Evolutionary conservation across 768 basidiomycete species (phyloP).

Genomic region (Fistulinella prunicolor): DNA sequence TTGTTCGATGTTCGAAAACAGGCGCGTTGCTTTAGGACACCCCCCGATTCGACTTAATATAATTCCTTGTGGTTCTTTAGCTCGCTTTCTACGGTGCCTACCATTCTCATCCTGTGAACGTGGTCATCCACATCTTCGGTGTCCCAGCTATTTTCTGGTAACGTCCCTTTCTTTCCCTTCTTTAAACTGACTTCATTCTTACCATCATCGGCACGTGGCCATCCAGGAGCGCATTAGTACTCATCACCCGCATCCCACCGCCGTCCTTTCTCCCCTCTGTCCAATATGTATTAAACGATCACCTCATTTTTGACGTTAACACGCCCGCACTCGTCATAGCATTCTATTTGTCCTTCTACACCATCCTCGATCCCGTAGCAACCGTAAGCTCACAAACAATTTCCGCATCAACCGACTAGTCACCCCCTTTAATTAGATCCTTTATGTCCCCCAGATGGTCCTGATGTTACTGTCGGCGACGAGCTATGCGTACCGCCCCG

Average conservation of each 20-base stretch:
- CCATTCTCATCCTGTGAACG: slow-evolving; percentile 79
- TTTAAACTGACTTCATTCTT: slow-evolving; percentile 5
- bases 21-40: slow-evolving; percentile 35
- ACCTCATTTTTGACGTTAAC: slow-evolving; percentile 71
- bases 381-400: slow-evolving; percentile 56
- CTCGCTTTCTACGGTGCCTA: slow-evolving; percentile 93
- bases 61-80: slow-evolving; percentile 37
- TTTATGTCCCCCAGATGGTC: slow-evolving; percentile 75
- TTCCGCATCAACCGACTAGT: slow-evolving; percentile 4
- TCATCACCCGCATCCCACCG: slow-evolving; percentile 47
- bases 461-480: slow-evolving; percentile 69
- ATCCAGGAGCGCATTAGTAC: slow-evolving; percentile 59
- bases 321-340: slow-evolving; percentile 55
- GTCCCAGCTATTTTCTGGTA: slow-evolving; percentile 86
- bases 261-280: slow-evolving; percentile 54
- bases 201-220: slow-evolving; percentile 4
- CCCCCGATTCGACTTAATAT: slow-evolving; percentile 9
- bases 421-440: slow-evolving; percentile 44
- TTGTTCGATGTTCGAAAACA: slow-evolving; percentile 71
- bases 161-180: slow-evolving; percentile 17
- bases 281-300: slow-evolving; percentile 52
- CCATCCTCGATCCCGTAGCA: slow-evolving; percentile 75
- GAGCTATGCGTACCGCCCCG: slow-evolving; percentile 52
- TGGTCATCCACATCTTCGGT: slow-evolving; percentile 81
- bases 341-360: slow-evolving; percentile 72